Evolutionary conservation across 2,329 filamentous ascomycete species (phyloP), one percentile per base, ranked within the genome.

Genomic region (Dactylonectria macrodidyma): DNA sequence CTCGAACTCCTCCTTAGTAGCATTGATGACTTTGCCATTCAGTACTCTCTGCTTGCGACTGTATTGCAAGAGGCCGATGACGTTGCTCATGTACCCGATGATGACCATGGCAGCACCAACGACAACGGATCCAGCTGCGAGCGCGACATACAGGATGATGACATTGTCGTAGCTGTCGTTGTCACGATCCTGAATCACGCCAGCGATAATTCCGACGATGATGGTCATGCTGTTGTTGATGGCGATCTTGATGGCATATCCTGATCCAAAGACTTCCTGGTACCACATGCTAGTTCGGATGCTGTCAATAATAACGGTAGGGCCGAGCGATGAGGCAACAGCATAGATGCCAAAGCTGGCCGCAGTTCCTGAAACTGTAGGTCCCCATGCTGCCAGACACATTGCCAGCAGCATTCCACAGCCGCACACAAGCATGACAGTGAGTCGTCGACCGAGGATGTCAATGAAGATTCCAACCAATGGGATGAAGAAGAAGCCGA

Each of bases 211-310:
- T 0, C 87, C 82, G 1, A 91, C 81, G 59, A 91, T 87, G 66
- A 91, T 89, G 66, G 83, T 89, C 87, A 90, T 90, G 34, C 84
- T 86, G 75, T 91, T 91, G 74, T 91, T 90, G 74, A 90, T 87
- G 24, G 86, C 86, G 41, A 91, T 85, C 66, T 91, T 91, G 63
- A 90, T 77, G 1, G 87, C 84, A 66, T 90, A 91, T 0, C 86
- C 89, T 0, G 87, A 86, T 0, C 89, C 89, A 65, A 91, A 91
- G 0, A 89, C 86, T 2, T 86, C 86, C 63, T 88, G 86, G 30
- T 89, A 83, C 86, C 87, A 90, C 77, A 91, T 85, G 0, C 84
- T 84, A 0, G 89, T 90, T 16, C 89, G 86, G 30, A 90, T 88
- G 24, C 86, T 82, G 73, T 91, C 89, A 59, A 91, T 89, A 65